Evolutionary conservation across 1,284 basidiomycete species (phyloP).

Genomic region (Athelia psychrophila): DNA sequence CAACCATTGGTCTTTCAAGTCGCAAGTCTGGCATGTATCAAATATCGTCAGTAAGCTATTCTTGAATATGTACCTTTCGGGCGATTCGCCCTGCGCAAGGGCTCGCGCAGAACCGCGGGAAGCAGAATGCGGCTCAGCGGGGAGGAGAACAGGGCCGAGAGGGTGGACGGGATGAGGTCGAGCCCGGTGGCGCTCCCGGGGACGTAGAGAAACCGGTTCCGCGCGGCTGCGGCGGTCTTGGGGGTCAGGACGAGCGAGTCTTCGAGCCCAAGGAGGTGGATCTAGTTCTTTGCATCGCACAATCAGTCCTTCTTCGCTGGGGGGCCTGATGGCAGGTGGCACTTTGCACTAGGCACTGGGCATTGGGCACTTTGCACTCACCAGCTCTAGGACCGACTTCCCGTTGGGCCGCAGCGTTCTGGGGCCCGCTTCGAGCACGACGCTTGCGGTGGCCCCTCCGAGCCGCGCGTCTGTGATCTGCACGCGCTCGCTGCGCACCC

Average conservation of each 20-base stretch:
- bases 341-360: too few species aligned
- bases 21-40: too few species aligned
- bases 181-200: slow-evolving; percentile 38
- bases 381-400: slow-evolving; percentile 74
- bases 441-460: slow-evolving; percentile 30
- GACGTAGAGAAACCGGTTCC: slow-evolving; percentile 71
- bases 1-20: too few species aligned
- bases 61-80: too few species aligned
- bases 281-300: slow-evolving; percentile 41
- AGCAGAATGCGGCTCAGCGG: slow-evolving; percentile 53
- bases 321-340: too few species aligned
- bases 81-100: slow-evolving; percentile 44
- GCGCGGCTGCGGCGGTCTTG: slow-evolving; percentile 66
- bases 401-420: slow-evolving; percentile 78
- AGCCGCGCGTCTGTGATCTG: slow-evolving; percentile 28
- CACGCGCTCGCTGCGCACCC: slow-evolving; percentile 72
- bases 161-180: slow-evolving; percentile 41
- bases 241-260: slow-evolving; percentile 62
- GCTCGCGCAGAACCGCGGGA: slow-evolving; percentile 56
- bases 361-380: slow-evolving; percentile 36
- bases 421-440: slow-evolving; percentile 81
- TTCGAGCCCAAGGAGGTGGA: slow-evolving; percentile 67
- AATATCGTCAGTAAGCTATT: too few species aligned
- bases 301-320: slow-evolving; percentile 1
- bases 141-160: slow-evolving; percentile 42